These are phyloP conservation scores for Physcomitrellopsis africana DNA, from an alignment of 225 moss, liverwort and hornwort genomes.

Conservation along the genomic window DNA sequence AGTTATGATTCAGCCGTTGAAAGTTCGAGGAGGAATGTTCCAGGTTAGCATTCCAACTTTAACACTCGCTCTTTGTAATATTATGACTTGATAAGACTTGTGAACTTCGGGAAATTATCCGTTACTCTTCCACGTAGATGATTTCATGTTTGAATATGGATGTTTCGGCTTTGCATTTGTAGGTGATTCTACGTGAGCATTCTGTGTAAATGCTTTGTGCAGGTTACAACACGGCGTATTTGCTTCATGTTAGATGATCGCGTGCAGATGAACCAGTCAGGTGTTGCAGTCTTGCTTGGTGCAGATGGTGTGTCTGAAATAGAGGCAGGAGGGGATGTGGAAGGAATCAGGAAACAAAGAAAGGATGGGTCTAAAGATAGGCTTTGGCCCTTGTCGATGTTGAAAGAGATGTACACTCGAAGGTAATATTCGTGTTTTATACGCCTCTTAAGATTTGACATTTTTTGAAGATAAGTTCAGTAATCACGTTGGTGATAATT, in stretches of 20 bases:
- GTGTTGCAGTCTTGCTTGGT: constrained; percentile 70
- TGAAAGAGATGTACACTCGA: constrained; percentile 89
- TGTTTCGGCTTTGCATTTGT: constrained; percentile 12
- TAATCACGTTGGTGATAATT: constrained; percentile 16
- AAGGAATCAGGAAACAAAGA: constrained; percentile 55
- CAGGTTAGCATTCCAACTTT: constrained; percentile 59
- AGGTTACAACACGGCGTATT: constrained; percentile 92
- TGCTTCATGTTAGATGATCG: constrained; percentile 99
- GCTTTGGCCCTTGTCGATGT: constrained; percentile 86
- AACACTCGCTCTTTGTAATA: not conserved
- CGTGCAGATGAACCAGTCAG: constrained; percentile 78
- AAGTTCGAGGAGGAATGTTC: constrained; percentile 91
- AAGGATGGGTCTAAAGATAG: constrained; percentile 91
- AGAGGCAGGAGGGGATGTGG: constrained; percentile 47
- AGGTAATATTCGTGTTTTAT: constrained; percentile 49
- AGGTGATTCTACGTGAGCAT: constrained; percentile 9
- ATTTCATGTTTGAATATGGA: constrained; percentile 18
- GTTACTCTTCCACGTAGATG: not conserved
- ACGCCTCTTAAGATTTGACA: not conserved
- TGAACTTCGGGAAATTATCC: not conserved
- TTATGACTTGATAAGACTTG: not conserved
- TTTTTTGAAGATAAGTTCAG: not conserved
- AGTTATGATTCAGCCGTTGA: constrained; percentile 85
- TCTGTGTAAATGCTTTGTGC: constrained; percentile 29
- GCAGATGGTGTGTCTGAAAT: constrained; percentile 52